Percentiles rank a stretch among this genome's conserved stretches.
Conservation (phyloP, 1,284 basidiomycete genomes). For the Tilletia horrida region DNA sequence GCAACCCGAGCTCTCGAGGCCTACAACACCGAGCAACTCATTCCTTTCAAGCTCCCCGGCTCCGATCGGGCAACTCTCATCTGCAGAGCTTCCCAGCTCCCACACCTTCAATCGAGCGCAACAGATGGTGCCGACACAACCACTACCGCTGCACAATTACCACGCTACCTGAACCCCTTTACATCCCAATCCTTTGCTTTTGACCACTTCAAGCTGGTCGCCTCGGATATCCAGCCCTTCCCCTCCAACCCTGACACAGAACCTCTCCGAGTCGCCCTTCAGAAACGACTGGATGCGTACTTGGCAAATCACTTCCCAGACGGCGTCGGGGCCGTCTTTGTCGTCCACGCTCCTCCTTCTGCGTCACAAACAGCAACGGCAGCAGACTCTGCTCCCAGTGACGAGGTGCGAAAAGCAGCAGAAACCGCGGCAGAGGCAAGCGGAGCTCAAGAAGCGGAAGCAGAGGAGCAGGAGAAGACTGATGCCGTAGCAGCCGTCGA, state of each 20-base stretch:
- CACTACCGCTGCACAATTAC: not conserved
- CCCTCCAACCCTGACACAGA: conserved; percentile 14
- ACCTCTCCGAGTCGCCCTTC: conserved; percentile 31
- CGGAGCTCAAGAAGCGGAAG: conserved; percentile 9
- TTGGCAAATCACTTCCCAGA: conserved; percentile 43
- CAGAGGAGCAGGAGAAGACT: too few species aligned
- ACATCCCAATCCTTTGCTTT: conserved; percentile 7
- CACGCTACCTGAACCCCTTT: not conserved
- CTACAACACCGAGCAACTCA: conserved; percentile 41
- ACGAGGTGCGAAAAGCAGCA: conserved; percentile 15
- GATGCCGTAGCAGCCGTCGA: conserved; percentile 24
- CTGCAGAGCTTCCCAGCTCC: conserved; percentile 9
- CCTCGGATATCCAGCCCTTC: conserved; percentile 17
- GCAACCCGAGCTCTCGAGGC: conserved; percentile 31
- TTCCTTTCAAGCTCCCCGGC: conserved; percentile 27
- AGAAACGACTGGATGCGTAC: conserved; percentile 36
- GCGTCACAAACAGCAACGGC: not conserved
- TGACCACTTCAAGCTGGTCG: conserved; percentile 12
- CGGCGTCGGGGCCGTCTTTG: conserved; percentile 41
- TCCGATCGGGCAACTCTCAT: not conserved
- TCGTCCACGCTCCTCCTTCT: conserved; percentile 7
- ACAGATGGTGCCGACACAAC: too few species aligned
- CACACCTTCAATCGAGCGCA: not conserved
- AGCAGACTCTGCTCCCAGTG: not conserved
- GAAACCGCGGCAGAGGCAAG: not conserved